A percentile compares a stretch with the other conserved stretches of the same genome.
phyloP scores from a whole-genome alignment of 2,329 filamentous ascomycete genomes.

The Aureobasidium sp. region DNA sequence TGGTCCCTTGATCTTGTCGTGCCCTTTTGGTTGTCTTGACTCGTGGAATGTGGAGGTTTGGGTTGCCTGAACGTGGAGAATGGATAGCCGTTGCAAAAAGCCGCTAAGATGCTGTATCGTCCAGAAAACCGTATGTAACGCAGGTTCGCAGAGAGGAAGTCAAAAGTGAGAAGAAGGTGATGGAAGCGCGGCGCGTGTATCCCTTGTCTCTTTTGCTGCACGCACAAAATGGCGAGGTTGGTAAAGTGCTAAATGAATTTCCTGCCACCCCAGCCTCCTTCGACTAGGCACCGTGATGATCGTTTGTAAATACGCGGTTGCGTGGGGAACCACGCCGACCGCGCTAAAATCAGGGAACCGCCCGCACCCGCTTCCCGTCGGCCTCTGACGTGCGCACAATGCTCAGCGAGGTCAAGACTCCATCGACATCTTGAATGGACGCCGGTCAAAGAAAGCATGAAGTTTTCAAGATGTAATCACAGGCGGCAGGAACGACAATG shows the following conservation, averaged over 20 bases:
- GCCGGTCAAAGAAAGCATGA: not conserved
- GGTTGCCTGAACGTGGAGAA: not conserved
- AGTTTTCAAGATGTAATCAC: not conserved
- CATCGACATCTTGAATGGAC: not conserved
- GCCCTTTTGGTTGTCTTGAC: constrained; percentile 2
- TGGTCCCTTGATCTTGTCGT: not conserved
- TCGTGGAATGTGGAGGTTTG: constrained; percentile 7
- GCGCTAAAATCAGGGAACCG: constrained; percentile 9
- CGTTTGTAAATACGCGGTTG: constrained; percentile 11
- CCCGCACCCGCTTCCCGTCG: constrained; percentile 2
- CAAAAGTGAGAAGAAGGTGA: constrained; percentile 7
- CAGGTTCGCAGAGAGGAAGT: not conserved
- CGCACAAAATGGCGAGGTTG: not conserved
- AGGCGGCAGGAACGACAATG: not conserved
- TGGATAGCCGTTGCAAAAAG: not conserved
- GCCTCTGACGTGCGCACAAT: constrained; percentile 5
- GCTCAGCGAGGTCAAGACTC: not conserved
- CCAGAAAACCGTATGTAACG: constrained; percentile 5
- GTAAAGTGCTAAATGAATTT: constrained; percentile 10
- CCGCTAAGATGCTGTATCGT: not conserved
- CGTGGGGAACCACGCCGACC: not conserved
- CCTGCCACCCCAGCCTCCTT: constrained; percentile 7
- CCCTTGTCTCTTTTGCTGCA: constrained; percentile 8
- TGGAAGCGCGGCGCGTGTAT: not conserved
- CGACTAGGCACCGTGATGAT: constrained; percentile 3